Base-by-base conservation (phyloP, 164 flowering plant genomes). In the Vitis labrusca region DNA sequence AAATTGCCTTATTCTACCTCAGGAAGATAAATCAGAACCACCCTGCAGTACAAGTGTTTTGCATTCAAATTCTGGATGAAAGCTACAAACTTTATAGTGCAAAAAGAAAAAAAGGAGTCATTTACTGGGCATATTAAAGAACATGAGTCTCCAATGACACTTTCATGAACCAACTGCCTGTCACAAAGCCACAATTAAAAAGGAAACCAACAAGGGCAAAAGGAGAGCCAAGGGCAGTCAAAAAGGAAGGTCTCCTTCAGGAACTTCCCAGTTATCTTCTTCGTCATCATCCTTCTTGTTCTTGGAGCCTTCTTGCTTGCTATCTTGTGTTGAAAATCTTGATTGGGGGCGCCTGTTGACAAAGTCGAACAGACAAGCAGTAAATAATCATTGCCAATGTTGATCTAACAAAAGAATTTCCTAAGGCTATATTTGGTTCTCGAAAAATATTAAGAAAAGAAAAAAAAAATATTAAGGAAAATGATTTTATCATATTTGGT, bases 181-280 rank as follows among this genome's bases (percentile, higher is more conserved):
- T 37, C 6, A 59, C 47, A 60, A 62, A 50, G 3, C 53, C 30
- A 54, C 52, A 59, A 53, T 30, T 9, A 7, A 44, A 65, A 61
- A 29, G 60, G 44, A 37, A 37, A 37, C 44, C 44, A 37, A 37
- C 71, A 57, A 15, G 56, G 12, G 7, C 15, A 48, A 58, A 53
- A 53, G 16, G 16, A 53, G 13, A 10, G 56, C 56, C 4, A 53
- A 53, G 56, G 56, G 44, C 11, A n/a, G 29, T 71, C 66, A 79
- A 12, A 10, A 57, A 3, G 73, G 72, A 10, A 73, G 64, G 61
- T 23, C 54, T 23, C 72, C 84, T n/a, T 48, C 80, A 44, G 85
- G 84, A 56, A 76, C 57, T 15, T 86, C 89, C 89, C 89, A 86
- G 77, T 86, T 86, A 66, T 86, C 89, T 44, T 79, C 79, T 0